phyloP scores from a whole-genome alignment of 2,329 filamentous ascomycete species.

The Balansia obtecta region DNA sequence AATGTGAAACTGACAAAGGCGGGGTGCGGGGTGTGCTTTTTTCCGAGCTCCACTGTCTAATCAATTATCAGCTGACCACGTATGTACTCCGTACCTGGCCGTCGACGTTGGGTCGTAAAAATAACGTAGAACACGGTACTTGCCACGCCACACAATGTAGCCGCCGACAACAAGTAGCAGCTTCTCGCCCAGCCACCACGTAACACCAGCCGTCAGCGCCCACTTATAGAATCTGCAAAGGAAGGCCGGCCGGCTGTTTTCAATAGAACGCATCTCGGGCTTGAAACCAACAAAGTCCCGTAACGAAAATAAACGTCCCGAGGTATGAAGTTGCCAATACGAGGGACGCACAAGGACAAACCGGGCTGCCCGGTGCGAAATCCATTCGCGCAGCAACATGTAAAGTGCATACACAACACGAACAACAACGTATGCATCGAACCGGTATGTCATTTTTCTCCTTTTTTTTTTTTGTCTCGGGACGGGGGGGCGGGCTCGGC shows the following conservation, averaged over 20 bases:
- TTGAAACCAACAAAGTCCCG: not conserved
- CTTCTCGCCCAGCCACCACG: not conserved
- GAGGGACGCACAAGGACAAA: not conserved
- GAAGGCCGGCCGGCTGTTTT: not conserved
- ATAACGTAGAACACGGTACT: too few species aligned
- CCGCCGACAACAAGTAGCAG: too few species aligned
- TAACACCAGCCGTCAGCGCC: not conserved
- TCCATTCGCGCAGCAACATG: not conserved
- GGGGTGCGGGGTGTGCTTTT: not conserved
- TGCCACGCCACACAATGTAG: too few species aligned
- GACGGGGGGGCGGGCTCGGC: too few species aligned
- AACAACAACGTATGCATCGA: too few species aligned
- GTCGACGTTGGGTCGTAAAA: too few species aligned
- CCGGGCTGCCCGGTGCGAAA: not conserved
- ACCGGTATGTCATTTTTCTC: too few species aligned
- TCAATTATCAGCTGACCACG: too few species aligned
- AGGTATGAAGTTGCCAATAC: not conserved
- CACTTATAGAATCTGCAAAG: not conserved
- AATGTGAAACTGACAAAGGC: slow-evolving; percentile 3
- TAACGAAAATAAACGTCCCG: not conserved
- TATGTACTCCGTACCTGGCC: too few species aligned
- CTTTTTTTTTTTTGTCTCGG: too few species aligned
- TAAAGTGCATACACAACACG: too few species aligned
- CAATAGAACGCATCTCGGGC: not conserved
- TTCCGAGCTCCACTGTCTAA: too few species aligned